Base-by-base conservation (phyloP, 139 green algal species). In the Edaphochlamys debaryana region DNA sequence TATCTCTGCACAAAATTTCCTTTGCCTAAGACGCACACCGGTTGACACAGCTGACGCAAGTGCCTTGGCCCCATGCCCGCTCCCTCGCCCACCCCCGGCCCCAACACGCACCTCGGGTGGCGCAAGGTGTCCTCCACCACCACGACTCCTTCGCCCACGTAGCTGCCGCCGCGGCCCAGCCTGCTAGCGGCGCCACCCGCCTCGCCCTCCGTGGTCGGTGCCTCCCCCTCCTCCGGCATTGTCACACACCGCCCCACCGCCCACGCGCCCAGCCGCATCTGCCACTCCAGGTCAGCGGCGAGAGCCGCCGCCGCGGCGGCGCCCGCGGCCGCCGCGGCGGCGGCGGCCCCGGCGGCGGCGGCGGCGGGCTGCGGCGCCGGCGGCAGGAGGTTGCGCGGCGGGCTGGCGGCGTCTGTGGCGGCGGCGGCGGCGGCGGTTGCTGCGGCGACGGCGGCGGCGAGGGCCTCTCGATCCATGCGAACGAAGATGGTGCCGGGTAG, bases 401-500 rank as follows among this genome's bases (percentile, higher is more conserved):
- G 32, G 1, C 5, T 9, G 41, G 32, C 56, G 15, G 45, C 48
- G 22, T 45, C 45, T 1, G 69, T 19, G 27, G 34, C 25, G 52
- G 36, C 0, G 4, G 36, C 36, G 40, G 34, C 38, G 32, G 73
- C 11, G 3, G 38, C 76, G 3, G 62, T 19, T 1, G 62, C n/a
- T 3, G 75, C 75, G 4, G 75, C 75, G 62, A 42, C 62, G 20
- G 76, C 74, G 19, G 40, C 17, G 1, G 74, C 74, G 25, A 42
- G 29, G 6, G 60, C 60, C 2, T 8, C 22, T 13, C n/a, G 22
- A 34, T 73, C 60, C 2, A 82, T 52, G 22, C 45, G 34, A 0
- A 82, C 76, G 42, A 74, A 82, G 25, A 82, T 74, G 60, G 76
- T 82, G 3, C 76, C 76, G 4, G 76, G 76, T 32, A 82, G 32